Evolutionary conservation across 371 early-diverging fungal species (phyloP), one percentile per base, ranked within the genome.

Genomic region (Dichotomocladium elegans): DNA sequence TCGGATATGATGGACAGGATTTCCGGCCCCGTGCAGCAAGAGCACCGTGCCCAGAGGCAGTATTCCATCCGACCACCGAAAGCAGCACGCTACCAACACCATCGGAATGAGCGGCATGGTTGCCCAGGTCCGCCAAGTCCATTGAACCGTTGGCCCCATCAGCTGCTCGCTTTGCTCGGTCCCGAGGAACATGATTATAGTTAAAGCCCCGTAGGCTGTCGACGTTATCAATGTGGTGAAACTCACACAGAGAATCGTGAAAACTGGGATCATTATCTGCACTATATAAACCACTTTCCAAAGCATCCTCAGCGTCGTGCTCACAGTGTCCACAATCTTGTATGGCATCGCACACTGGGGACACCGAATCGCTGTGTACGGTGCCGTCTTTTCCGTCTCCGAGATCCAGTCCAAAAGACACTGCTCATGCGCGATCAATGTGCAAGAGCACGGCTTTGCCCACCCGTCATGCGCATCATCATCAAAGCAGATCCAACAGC

Each of bases 321-420:
- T 86, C 21, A 57, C 66, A 27, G 61, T 70, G 33, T 88, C 83
- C n/a, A 74, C 61, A 22, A 89, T 53, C 12, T 75, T 66, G 60
- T 90, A 90, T 4, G 79, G 66, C 10, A 82, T 65, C 31, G 77
- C 82, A 61, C 90, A 90, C 48, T 89, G 89, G n/a, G 90, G 89
- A 47, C 90, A 90, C 14, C 72, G 70, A 0, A 86, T 85, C 83
- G 86, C 79, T 43, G 74, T 82, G 47, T 43, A 67, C 35, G 74
- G 79, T 26, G 72, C 70, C 41, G 62, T 81, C 28, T 80, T 78
- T 51, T 88, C 86, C 31, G 79, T 86, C 63, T 88, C 88, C 14
- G 80, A 69, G 48, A 90, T 83, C 90, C 90, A 90, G 58, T 83
- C 80, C 9, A 90, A 66, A 46, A 90, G 67, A 57, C 90, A 90